phyloP scores from a whole-genome alignment of 2,329 filamentous ascomycete genomes.

The Eurotiales sp. region DNA sequence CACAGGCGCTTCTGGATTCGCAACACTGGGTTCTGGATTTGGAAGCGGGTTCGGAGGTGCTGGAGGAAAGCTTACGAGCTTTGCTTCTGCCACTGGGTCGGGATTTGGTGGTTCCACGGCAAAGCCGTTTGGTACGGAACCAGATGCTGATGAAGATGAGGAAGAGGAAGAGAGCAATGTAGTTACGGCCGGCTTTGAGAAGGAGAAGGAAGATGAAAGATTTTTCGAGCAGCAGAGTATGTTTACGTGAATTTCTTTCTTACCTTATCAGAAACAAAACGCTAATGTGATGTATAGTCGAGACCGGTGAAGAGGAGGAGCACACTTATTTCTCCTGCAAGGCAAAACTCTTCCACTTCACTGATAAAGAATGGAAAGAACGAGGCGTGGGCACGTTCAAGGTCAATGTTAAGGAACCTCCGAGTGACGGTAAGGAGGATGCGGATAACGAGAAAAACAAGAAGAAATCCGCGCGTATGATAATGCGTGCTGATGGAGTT shows the following conservation, averaged over 20 bases:
- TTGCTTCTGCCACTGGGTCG: conserved; percentile 60
- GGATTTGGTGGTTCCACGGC: conserved; percentile 35
- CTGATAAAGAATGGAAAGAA: conserved; percentile 79
- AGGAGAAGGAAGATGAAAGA: conserved; percentile 47
- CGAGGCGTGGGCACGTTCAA: conserved; percentile 79
- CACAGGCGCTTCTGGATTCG: conserved; percentile 35
- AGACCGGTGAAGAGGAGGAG: conserved; percentile 86
- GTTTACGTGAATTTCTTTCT: conserved; percentile 24
- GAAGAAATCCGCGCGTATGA: conserved; percentile 59
- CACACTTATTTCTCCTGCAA: conserved; percentile 69
- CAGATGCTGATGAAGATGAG: conserved; percentile 46
- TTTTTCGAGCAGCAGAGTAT: conserved; percentile 62
- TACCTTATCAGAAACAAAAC: background rate
- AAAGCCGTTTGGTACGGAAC: conserved; percentile 74
- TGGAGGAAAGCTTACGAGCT: conserved; percentile 57
- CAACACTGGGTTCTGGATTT: conserved; percentile 34
- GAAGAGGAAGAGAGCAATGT: conserved; percentile 47
- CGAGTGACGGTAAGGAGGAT: conserved; percentile 53
- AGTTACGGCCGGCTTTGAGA: conserved; percentile 47
- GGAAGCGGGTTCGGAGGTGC: conserved; percentile 35
- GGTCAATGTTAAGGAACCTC: conserved; percentile 68
- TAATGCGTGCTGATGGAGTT: conserved; percentile 89
- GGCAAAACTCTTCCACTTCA: conserved; percentile 80
- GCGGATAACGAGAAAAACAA: conserved; percentile 16
- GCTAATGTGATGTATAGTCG: conserved; percentile 54